Base-by-base conservation (phyloP, 2,329 filamentous ascomycete species). In the Podosphaera fusca region DNA sequence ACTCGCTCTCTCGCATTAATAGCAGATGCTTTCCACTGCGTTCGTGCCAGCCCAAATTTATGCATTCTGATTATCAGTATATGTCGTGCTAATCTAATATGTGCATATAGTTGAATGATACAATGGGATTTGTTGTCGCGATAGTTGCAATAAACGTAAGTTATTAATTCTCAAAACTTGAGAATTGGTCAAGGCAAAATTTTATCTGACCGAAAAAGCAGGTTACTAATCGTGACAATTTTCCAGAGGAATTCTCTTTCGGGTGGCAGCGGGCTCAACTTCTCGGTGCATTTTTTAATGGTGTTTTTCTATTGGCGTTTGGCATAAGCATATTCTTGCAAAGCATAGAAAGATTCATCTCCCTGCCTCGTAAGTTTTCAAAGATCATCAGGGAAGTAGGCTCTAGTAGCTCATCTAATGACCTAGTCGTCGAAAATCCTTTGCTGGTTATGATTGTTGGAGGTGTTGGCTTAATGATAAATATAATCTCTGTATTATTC, bases 261-360 rank as follows among this genome's bases (percentile, higher is more conserved):
- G 84, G 84, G n/a, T 88, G 83, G 84, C 81, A 85, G 58, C 75
- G 85, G 36, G 82, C 84, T 14, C 76, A 78, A n/a, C 67, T 87
- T 0, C 72, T 89, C 0, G 84, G 84, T 4, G 82, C 83, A 30
- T 89, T 89, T 68, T 89, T 88, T 74, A 89, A 89, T 63, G 84
- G 84, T 12, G 80, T 82, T 1, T 85, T 89, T 58, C 73, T 89
- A 1, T 68, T 87, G 14, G 84, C 82, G 0, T 70, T 89, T 1
- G 82, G 82, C 0, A 68, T 87, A 40, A 86, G 82, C 66, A 85
- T 88, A 55, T 75, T 84, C 38, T 70, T 88, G 2, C 84, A 88
- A 64, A 81, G 84, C 0, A 74, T 88, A 55, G 82, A 88, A 67
- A 73, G 84, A 40, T 86, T 86, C 63, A 72, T 82, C 29, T 70